Evolutionary conservation across 1,284 basidiomycete genomes (phyloP).

Genomic region (Phellopilus nigrolimitatus): DNA sequence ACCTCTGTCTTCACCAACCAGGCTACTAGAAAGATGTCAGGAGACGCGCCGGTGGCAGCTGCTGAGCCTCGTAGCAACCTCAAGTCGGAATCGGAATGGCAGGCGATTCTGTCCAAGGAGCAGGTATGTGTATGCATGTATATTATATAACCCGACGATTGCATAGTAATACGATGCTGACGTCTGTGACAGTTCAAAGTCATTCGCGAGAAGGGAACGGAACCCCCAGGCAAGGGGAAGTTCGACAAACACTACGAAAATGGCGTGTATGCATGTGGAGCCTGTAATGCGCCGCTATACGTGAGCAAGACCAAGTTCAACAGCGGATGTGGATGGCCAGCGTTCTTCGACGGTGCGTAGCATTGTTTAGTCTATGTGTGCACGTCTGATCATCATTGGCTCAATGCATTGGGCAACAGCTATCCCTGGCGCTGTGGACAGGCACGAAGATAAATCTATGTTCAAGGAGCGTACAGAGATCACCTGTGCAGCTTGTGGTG

Average conservation of each 20-base stretch:
- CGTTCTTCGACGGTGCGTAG: conserved; percentile 81
- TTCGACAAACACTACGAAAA: conserved; percentile 66
- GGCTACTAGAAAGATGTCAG: conserved; percentile 5
- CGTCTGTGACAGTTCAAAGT: conserved; percentile 65
- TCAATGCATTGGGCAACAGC: conserved; percentile 44
- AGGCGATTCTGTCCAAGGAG: conserved; percentile 73
- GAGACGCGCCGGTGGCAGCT: conserved; percentile 1
- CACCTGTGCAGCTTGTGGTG: conserved; percentile 79
- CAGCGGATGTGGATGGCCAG: conserved; percentile 96
- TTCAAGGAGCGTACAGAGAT: conserved; percentile 72
- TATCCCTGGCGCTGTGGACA: conserved; percentile 84
- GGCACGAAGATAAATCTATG: conserved; percentile 55
- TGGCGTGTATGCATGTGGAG: conserved; percentile 74
- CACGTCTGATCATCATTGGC: neutral
- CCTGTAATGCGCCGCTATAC: conserved; percentile 72
- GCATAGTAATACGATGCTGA: neutral
- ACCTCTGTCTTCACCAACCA: neutral
- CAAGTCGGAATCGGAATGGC: conserved; percentile 85
- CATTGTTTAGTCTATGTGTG: too few relatives aligned
- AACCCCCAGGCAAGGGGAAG: conserved; percentile 69
- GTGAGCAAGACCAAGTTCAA: conserved; percentile 89
- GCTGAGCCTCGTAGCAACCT: conserved; percentile 1
- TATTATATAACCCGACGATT: neutral
- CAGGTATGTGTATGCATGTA: conserved; percentile 49
- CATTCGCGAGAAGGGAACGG: conserved; percentile 85